phyloP scores from a whole-genome alignment of 129 eudicot genomes.

The Deinandra increscens region DNA sequence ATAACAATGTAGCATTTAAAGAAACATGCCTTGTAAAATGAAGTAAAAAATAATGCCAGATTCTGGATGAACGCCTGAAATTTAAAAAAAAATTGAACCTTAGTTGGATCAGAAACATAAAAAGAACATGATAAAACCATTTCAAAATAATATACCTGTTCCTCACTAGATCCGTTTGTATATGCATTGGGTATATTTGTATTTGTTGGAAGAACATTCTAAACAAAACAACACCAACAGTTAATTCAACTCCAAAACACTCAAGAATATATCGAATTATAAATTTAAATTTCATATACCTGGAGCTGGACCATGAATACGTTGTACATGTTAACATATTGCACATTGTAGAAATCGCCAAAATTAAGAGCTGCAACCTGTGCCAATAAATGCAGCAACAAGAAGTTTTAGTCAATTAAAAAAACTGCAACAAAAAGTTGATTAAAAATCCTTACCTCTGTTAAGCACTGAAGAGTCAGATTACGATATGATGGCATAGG shows the following conservation, averaged over 20 bases:
- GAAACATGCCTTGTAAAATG: constrained; percentile 77
- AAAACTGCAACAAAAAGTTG: not conserved
- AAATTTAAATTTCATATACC: constrained; percentile 34
- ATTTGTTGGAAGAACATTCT: constrained; percentile 74
- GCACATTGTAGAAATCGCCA: constrained; percentile 80
- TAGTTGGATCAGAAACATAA: constrained; percentile 9
- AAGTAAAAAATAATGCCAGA: constrained; percentile 88
- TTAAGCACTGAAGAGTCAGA: constrained; percentile 87
- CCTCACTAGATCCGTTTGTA: constrained; percentile 79
- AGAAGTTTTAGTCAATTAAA: not conserved
- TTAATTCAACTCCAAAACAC: not conserved
- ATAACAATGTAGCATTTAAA: not conserved
- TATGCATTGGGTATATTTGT: constrained; percentile 78
- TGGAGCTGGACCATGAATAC: constrained; percentile 86
- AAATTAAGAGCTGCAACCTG: constrained; percentile 95
- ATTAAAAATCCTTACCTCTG: constrained; percentile 56
- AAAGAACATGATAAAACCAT: not conserved
- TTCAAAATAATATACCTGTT: constrained; percentile 53
- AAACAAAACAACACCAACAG: constrained; percentile 18
- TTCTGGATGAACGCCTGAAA: constrained; percentile 96
- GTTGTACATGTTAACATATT: constrained; percentile 73
- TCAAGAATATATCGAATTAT: not conserved
- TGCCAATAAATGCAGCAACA: constrained; percentile 9
- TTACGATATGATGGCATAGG: constrained; percentile 78
- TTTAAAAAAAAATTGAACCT: constrained; percentile 2